phyloP scores from a whole-genome alignment of 2,329 filamentous ascomycete species.

The Herpotrichia juniperi region DNA sequence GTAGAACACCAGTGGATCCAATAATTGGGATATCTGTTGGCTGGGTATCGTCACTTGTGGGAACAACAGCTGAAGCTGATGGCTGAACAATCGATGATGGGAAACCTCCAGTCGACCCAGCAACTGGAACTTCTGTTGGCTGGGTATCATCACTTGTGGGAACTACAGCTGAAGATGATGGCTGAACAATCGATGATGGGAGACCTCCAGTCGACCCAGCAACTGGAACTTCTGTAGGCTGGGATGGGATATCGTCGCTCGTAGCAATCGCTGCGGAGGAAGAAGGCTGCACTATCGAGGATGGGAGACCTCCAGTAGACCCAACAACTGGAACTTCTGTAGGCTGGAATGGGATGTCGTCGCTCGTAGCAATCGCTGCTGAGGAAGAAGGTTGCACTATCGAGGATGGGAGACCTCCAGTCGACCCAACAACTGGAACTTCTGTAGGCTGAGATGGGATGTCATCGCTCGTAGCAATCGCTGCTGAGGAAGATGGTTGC shows the following conservation, averaged over 20 bases:
- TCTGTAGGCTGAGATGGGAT: background rate
- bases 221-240: background rate
- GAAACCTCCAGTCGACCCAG: slow-evolving; percentile 10
- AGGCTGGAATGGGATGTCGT: background rate
- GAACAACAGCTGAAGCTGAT: background rate
- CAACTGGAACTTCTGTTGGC: background rate
- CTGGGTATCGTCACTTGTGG: background rate
- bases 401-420: slow-evolving; percentile 8
- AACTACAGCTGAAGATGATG: background rate
- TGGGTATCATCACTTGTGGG: too few relatives aligned
- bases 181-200: slow-evolving; percentile 10
- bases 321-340: background rate
- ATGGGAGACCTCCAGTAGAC: slow-evolving; percentile 7
- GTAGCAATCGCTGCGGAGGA: background rate
- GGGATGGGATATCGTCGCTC: too few relatives aligned
- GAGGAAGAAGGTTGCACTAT: slow-evolving; percentile 7
- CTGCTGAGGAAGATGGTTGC: slow-evolving; percentile 6
- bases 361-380: background rate
- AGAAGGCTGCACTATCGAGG: slow-evolving; percentile 7
- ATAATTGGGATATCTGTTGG: background rate
- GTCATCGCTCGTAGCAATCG: background rate
- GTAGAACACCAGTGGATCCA: slow-evolving; percentile 22
- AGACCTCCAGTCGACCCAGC: slow-evolving; percentile 10
- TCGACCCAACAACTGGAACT: background rate
- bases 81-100: slow-evolving; percentile 11